phyloP scores from a whole-genome alignment of 2,329 filamentous ascomycete genomes.

The Trichoderma sp. region DNA sequence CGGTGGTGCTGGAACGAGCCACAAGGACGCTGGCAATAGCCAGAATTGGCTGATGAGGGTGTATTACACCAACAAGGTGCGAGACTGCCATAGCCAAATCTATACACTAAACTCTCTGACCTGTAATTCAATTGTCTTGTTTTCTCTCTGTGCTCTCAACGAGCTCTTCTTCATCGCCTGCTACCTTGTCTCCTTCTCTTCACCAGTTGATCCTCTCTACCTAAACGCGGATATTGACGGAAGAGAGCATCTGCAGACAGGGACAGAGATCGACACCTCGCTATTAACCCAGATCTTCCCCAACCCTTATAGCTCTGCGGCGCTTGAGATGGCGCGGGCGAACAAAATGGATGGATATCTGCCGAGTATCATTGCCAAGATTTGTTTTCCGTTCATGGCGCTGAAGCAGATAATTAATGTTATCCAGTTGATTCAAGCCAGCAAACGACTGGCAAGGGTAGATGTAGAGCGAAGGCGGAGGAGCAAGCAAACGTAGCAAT shows the following conservation, averaged over 20 bases:
- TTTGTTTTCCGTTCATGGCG: conserved; percentile 82
- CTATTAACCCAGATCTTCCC: conserved; percentile 73
- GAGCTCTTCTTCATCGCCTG: conserved; percentile 96
- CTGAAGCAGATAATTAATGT: conserved; percentile 92
- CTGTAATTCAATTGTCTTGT: conserved; percentile 68
- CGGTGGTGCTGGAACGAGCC: conserved; percentile 69
- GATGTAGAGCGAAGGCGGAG: background rate
- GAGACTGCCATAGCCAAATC: conserved; percentile 28
- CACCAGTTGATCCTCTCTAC: conserved; percentile 79
- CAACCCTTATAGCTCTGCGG: conserved; percentile 85
- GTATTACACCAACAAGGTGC: conserved; percentile 94
- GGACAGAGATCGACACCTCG: conserved; percentile 67
- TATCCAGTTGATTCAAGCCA: conserved; percentile 88
- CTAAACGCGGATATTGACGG: conserved; percentile 63
- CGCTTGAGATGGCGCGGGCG: conserved; percentile 84
- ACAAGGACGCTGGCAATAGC: conserved; percentile 87
- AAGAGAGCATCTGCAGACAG: conserved; percentile 51
- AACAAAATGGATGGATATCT: conserved; percentile 80
- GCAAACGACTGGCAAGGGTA: conserved; percentile 81
- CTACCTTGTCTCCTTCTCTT: conserved; percentile 95
- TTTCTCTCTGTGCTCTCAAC: conserved; percentile 84
- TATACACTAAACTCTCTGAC: background rate
- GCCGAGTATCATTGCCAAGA: conserved; percentile 68
- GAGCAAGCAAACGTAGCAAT: background rate
- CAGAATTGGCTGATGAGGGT: conserved; percentile 85